phyloP scores from a whole-genome alignment of 441 rosid species.

The Capsella rubella region DNA sequence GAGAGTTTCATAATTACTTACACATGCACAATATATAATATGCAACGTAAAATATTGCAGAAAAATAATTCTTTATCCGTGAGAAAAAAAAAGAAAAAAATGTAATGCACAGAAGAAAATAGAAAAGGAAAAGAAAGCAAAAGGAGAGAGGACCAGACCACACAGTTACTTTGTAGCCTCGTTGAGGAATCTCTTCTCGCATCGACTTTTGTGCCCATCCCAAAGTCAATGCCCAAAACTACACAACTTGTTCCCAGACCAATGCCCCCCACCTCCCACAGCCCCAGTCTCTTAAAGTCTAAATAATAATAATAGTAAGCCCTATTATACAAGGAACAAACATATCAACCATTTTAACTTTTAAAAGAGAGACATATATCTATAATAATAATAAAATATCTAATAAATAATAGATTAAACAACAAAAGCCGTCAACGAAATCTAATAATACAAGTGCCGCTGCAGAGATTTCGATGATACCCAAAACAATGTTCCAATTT shows the following conservation, averaged over 20 bases:
- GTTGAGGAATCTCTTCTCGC: conserved; percentile 70
- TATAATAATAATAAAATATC: not conserved
- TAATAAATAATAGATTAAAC: not conserved
- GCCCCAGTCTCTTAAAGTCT: too few species aligned
- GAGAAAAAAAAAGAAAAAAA: not conserved
- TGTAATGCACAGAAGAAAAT: too few species aligned
- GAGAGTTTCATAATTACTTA: not conserved
- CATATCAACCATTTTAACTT: not conserved
- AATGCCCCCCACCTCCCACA: too few species aligned
- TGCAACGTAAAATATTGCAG: not conserved
- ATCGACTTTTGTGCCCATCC: conserved; percentile 38
- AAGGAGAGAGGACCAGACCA: conserved; percentile 39
- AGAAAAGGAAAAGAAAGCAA: conserved; percentile 45
- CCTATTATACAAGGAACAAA: too few species aligned
- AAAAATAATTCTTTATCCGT: not conserved
- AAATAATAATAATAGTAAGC: too few species aligned
- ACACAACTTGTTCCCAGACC: conserved; percentile 52
- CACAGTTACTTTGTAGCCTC: conserved; percentile 53
- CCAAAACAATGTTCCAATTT: conserved; percentile 33
- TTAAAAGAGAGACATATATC: not conserved
- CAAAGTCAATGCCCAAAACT: conserved; percentile 63
- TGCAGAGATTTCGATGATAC: conserved; percentile 45
- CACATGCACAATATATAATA: not conserved
- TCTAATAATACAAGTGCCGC: conserved; percentile 2
- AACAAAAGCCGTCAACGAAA: conserved; percentile 58